phyloP scores from a whole-genome alignment of 164 flowering plant genomes.

The Nymphaea thermarum region DNA sequence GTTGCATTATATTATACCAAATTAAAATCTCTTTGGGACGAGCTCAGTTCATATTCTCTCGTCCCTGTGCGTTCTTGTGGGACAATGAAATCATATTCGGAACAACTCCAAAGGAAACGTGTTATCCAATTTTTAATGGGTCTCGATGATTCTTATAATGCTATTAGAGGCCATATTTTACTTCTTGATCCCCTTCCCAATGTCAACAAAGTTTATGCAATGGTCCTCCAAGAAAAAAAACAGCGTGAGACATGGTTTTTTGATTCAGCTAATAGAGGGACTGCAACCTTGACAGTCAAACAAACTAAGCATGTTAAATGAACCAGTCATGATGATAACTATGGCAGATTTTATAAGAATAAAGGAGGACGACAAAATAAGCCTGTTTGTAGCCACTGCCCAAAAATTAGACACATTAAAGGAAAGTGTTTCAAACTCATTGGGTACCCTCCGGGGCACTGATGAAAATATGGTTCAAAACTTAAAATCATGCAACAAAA shows the following conservation, averaged over 20 bases:
- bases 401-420: no score
- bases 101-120: background rate
- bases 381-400: background rate
- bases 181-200: background rate
- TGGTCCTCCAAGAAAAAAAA: slow-evolving; percentile 1
- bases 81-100: background rate
- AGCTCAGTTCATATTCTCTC: background rate
- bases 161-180: background rate
- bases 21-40: background rate
- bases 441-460: no score
- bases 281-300: no score
- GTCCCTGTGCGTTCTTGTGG: background rate
- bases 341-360: no score
- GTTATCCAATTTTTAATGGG: slow-evolving; percentile 1
- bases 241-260: background rate
- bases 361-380: background rate
- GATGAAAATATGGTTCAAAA: no score
- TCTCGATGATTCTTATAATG: background rate
- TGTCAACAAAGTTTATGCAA: background rate
- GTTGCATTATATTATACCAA: background rate
- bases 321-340: no score
- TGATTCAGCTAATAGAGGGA: background rate
- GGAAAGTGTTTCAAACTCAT: no score
- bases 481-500: no score
- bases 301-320: no score